Evolutionary conservation across 768 basidiomycete genomes (phyloP).

Genomic region (Collybia sordida): DNA sequence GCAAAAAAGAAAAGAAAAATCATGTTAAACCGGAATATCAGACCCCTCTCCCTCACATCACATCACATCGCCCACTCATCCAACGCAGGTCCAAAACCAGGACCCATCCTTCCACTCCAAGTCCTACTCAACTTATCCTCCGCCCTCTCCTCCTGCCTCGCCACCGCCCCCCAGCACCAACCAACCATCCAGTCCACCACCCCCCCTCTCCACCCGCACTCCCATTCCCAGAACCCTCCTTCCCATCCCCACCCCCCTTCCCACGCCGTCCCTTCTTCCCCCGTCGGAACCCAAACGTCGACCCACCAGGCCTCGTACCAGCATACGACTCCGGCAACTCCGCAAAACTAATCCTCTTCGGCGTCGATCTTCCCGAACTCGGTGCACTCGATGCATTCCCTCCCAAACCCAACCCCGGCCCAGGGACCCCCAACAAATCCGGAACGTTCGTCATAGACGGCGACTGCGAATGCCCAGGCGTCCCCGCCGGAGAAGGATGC

Average conservation of each 20-base stretch:
- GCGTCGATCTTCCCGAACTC: constrained; percentile 53
- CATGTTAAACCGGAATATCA: too few species aligned
- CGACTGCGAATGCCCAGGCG: constrained; percentile 27
- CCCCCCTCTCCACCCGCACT: too few species aligned
- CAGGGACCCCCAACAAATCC: constrained; percentile 19
- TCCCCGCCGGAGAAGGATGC: constrained; percentile 3
- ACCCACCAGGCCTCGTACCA: constrained; percentile 26
- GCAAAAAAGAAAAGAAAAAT: neutral
- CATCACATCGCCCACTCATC: constrained; percentile 61
- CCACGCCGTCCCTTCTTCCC: constrained; percentile 31
- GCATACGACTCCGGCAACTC: constrained; percentile 67
- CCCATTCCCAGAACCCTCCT: constrained; percentile 13
- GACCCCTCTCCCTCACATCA: too few species aligned
- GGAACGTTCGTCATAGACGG: constrained; percentile 22
- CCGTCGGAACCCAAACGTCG: constrained; percentile 32
- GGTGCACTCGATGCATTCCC: constrained; percentile 34
- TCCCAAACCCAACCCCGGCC: constrained; percentile 24
- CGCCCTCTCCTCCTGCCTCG: constrained; percentile 42
- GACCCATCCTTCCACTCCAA: constrained; percentile 42
- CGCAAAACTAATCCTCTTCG: constrained; percentile 80
- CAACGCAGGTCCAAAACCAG: constrained; percentile 31
- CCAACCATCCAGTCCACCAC: constrained; percentile 28
- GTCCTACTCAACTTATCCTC: constrained; percentile 53
- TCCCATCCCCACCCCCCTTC: constrained; percentile 11
- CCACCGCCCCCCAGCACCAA: constrained; percentile 18